Evolutionary conservation across 164 flowering plant species (phyloP).

Genomic region (Euptelea pleiosperma): DNA sequence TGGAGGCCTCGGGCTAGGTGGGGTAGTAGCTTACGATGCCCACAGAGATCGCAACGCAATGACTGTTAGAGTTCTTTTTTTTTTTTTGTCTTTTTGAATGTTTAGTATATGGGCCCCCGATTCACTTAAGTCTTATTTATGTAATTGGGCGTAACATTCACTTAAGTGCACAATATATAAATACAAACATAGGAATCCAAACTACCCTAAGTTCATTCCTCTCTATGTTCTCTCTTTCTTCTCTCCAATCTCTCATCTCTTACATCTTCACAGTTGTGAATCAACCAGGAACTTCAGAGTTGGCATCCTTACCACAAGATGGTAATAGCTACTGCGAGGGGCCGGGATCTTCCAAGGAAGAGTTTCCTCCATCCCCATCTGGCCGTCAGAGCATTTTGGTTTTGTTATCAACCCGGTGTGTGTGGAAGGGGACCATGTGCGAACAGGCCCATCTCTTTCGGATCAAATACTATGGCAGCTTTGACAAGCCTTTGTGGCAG

Average conservation of each 20-base stretch:
- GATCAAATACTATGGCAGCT: conserved; percentile 92
- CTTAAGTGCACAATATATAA: too few species aligned
- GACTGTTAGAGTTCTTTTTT: too few species aligned
- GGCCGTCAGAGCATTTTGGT: conserved; percentile 96
- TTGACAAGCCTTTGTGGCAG: conserved; percentile 92
- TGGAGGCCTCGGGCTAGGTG: conserved; percentile 20
- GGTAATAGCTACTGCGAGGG: conserved; percentile 34
- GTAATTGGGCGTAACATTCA: too few species aligned
- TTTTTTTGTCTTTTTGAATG: too few species aligned
- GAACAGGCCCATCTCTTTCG: conserved; percentile 88
- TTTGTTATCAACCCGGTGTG: conserved; percentile 83
- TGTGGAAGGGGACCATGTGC: conserved; percentile 98
- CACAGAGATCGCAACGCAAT: conserved; percentile 13
- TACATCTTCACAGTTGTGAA: too few species aligned
- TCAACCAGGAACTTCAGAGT: conserved; percentile 27
- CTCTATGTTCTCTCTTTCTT: too few species aligned
- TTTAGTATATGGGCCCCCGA: too few species aligned
- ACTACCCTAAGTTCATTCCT: too few species aligned
- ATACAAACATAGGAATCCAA: too few species aligned
- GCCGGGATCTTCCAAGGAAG: conserved; percentile 52
- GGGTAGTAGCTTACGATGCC: conserved; percentile 9
- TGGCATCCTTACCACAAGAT: conserved; percentile 36
- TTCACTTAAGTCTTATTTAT: too few species aligned
- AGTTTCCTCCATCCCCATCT: conserved; percentile 87
- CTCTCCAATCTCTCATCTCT: too few species aligned